These are phyloP conservation scores for Umbelopsis sp. DNA, from an alignment of 371 early-diverging fungal genomes.

Conservation along the genomic window DNA sequence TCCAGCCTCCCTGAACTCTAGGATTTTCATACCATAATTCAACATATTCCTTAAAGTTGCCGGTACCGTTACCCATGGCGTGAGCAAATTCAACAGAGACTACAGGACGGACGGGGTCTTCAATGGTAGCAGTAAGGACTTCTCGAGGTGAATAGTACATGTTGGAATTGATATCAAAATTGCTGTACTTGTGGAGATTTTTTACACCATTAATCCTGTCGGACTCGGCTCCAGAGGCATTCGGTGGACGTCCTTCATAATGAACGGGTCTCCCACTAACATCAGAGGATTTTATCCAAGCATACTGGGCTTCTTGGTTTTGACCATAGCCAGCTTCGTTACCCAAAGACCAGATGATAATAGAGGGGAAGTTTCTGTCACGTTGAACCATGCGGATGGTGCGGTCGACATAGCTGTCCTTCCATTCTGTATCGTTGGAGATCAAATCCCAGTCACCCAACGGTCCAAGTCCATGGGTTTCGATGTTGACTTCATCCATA, in stretches of 20 bases:
- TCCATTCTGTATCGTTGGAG: constrained; percentile 18
- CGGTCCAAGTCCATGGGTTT: not conserved
- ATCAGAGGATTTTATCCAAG: constrained; percentile 17
- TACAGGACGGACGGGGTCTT: constrained; percentile 8
- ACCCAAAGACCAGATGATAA: constrained; percentile 20
- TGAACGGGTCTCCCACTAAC: constrained; percentile 11
- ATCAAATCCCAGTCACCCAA: constrained; percentile 12
- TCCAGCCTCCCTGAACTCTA: constrained; percentile 15
- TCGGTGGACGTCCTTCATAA: constrained; percentile 13
- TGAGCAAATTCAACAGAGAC: constrained; percentile 18
- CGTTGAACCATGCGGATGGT: constrained; percentile 18
- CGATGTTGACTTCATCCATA: constrained; percentile 18
- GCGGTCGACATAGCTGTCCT: constrained; percentile 15
- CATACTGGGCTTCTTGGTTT: constrained; percentile 15
- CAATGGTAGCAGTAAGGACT: constrained; percentile 5
- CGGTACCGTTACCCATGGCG: constrained; percentile 21
- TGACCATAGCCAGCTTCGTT: constrained; percentile 20
- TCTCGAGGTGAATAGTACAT: constrained; percentile 19
- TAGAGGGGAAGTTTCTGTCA: constrained; percentile 14
- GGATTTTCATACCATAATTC: constrained; percentile 11
- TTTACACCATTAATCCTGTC: not conserved
- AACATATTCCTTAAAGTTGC: constrained; percentile 14
- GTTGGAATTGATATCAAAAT: constrained; percentile 18
- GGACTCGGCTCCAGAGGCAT: not conserved
- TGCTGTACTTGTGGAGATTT: not conserved